Evolutionary conservation across 164 flowering plant species (phyloP).

Genomic region (Macadamia integrifolia): DNA sequence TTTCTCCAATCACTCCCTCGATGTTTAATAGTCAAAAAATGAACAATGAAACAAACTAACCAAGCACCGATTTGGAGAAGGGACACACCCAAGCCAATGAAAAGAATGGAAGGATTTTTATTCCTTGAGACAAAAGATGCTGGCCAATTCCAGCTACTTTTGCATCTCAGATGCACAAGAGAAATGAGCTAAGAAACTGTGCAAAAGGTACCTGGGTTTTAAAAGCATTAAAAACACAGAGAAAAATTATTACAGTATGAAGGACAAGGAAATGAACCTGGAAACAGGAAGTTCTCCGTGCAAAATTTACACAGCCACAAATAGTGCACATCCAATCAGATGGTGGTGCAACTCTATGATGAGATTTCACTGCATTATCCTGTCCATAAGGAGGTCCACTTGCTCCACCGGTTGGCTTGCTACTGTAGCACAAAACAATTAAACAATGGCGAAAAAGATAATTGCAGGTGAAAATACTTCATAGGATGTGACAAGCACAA

Average conservation of each 20-base stretch:
- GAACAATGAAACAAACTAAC: too few species aligned
- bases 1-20: too few species aligned
- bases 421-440: conserved; percentile 53
- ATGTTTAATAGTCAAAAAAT: too few species aligned
- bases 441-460: not conserved
- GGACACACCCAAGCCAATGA: too few species aligned
- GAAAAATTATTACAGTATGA: not conserved
- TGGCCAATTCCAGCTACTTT: too few species aligned
- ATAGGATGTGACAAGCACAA: not conserved
- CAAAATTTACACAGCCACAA: conserved; percentile 97
- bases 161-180: too few species aligned
- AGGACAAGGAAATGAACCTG: conserved; percentile 47
- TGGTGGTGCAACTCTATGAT: conserved; percentile 41
- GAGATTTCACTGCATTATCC: conserved; percentile 45
- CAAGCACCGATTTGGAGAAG: too few species aligned
- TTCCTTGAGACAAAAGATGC: too few species aligned
- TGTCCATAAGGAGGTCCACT: conserved; percentile 49
- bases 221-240: not conserved
- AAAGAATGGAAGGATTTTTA: too few species aligned
- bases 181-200: too few species aligned
- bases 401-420: conserved; percentile 88
- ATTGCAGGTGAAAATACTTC: not conserved
- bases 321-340: conserved; percentile 98
- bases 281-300: conserved; percentile 94
- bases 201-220: too few species aligned